Conservation (phyloP, 768 basidiomycete genomes). For the Leccinum longicurvipes region DNA sequence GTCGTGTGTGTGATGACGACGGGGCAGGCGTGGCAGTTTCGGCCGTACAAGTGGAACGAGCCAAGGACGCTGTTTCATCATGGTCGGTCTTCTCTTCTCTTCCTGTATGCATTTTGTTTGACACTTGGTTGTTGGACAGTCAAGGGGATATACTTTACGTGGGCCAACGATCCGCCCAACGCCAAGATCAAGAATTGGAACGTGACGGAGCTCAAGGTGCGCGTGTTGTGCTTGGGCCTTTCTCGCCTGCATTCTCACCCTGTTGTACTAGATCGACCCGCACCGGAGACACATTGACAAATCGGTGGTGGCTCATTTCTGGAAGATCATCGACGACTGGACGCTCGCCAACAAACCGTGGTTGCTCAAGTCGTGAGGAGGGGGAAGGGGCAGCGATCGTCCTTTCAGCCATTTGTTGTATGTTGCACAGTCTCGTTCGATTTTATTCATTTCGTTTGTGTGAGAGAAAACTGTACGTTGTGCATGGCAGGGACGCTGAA, state of each 20-base stretch:
- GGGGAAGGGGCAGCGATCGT: no score
- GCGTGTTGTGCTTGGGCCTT: not conserved
- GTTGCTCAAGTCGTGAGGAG: slow-evolving; percentile 47
- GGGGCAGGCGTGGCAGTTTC: slow-evolving; percentile 97
- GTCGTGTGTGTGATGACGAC: slow-evolving; percentile 98
- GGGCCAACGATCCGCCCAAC: slow-evolving; percentile 90
- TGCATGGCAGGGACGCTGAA: not conserved
- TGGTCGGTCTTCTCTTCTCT: slow-evolving; percentile 45
- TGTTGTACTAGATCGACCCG: slow-evolving; percentile 70
- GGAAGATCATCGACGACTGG: slow-evolving; percentile 90
- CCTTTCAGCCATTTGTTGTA: not conserved
- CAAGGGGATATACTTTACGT: slow-evolving; percentile 93
- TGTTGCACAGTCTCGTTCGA: not conserved
- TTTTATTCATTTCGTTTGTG: not conserved
- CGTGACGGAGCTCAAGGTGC: slow-evolving; percentile 88
- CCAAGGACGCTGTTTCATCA: slow-evolving; percentile 91
- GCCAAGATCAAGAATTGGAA: slow-evolving; percentile 94
- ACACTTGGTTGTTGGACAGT: slow-evolving; percentile 46
- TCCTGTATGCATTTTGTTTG: not conserved
- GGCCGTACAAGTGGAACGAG: slow-evolving; percentile 95
- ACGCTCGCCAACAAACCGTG: slow-evolving; percentile 77
- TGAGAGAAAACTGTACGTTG: not conserved
- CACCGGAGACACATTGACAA: slow-evolving; percentile 90
- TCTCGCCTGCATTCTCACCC: not conserved
- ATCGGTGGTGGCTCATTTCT: slow-evolving; percentile 92